Conservation (phyloP, 805 yeast species). For the Maudiozyma saulgeensis region DNA sequence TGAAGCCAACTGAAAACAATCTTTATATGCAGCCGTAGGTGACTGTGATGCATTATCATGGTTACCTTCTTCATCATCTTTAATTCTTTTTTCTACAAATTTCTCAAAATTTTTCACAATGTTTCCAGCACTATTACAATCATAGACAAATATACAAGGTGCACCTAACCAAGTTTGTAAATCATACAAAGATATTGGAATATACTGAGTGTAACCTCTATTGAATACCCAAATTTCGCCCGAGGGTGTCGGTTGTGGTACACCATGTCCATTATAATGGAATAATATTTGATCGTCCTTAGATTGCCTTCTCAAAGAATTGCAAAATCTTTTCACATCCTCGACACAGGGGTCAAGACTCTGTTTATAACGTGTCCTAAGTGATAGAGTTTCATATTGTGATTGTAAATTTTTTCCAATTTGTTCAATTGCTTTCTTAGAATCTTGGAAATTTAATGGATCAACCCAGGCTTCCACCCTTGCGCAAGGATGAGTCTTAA, state of each 20-base stretch:
- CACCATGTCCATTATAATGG: conserved; percentile 98
- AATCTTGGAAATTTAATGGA: conserved; percentile 70
- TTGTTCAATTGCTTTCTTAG: conserved; percentile 82
- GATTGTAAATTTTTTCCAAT: conserved; percentile 81
- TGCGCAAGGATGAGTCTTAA: conserved; percentile 89
- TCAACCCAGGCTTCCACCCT: conserved; percentile 89
- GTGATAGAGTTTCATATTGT: conserved; percentile 81
- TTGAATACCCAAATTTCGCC: conserved; percentile 99
- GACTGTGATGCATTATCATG: conserved; percentile 36
- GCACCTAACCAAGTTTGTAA: conserved; percentile 97
- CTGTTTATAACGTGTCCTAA: conserved; percentile 83
- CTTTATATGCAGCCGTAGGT: conserved; percentile 48
- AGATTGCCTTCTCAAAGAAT: conserved; percentile 78
- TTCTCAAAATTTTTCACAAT: conserved; percentile 81
- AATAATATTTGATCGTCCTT: conserved; percentile 88
- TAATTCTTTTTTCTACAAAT: conserved; percentile 82
- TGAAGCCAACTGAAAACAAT: conserved; percentile 89
- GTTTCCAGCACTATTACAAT: conserved; percentile 90
- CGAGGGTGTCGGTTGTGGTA: conserved; percentile 89
- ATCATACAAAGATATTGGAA: conserved; percentile 91
- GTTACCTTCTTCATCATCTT: conserved; percentile 62
- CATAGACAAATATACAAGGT: conserved; percentile 90
- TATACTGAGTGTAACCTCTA: conserved; percentile 93
- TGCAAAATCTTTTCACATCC: conserved; percentile 85
- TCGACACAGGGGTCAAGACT: conserved; percentile 92